Evolutionary conservation across 495 filamentous ascomycete species (phyloP).

Genomic region (Trichoderma orchidacearum): DNA sequence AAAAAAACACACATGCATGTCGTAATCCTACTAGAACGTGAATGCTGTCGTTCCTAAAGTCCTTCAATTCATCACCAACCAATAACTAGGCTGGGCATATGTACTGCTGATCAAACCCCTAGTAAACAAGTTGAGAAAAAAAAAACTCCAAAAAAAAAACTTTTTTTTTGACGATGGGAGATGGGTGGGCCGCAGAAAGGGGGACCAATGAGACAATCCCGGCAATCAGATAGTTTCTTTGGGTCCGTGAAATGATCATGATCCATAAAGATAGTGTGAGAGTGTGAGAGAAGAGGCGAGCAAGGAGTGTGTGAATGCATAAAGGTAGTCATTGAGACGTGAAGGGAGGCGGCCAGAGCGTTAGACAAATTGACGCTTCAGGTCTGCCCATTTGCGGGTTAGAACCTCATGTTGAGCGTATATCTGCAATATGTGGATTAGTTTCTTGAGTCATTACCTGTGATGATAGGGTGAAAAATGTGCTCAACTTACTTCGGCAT

Average conservation of each 20-base stretch:
- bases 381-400: constrained; percentile 66
- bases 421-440: constrained; percentile 36
- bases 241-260: neutral
- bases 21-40: neutral
- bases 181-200: neutral
- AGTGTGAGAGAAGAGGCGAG: neutral
- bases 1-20: neutral
- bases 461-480: neutral
- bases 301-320: neutral
- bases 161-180: neutral
- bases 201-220: neutral
- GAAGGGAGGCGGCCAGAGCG: neutral
- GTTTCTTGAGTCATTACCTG: constrained; percentile 8
- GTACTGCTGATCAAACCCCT: neutral
- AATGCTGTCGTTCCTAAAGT: neutral
- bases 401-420: constrained; percentile 63
- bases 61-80: neutral
- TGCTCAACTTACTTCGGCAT: constrained; percentile 81
- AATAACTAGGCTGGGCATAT: neutral
- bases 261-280: neutral
- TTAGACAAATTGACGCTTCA: constrained; percentile 45
- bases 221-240: neutral
- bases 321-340: neutral
- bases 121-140: constrained; percentile 4
- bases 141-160: constrained; percentile 2